These are phyloP conservation scores for Podospora comata DNA, from an alignment of 495 filamentous ascomycete species.

Conservation along the genomic window DNA sequence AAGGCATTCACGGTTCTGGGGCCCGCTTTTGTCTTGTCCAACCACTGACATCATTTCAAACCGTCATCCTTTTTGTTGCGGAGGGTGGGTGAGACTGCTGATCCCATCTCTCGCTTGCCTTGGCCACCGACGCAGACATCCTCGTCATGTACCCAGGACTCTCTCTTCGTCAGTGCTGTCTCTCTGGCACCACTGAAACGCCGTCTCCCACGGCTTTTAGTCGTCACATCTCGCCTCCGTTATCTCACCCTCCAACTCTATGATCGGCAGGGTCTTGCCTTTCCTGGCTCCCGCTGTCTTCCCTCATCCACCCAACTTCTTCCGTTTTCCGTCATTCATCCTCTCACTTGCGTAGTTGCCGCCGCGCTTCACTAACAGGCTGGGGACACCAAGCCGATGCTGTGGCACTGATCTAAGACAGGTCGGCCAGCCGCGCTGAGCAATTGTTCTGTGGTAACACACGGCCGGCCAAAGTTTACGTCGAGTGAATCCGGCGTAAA, in stretches of 20 bases:
- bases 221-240: slow-evolving; percentile 19
- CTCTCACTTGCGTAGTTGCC: background rate
- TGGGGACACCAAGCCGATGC: background rate
- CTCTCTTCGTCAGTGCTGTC: background rate
- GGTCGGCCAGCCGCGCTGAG: background rate
- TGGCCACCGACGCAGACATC: background rate
- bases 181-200: background rate
- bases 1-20: slow-evolving; percentile 10
- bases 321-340: slow-evolving; percentile 9
- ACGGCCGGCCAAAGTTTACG: background rate
- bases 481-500: background rate
- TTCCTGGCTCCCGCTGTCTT: slow-evolving; percentile 9
- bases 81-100: slow-evolving; percentile 12
- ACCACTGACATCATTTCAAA: slow-evolving; percentile 35
- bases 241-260: background rate
- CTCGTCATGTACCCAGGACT: background rate
- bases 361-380: background rate
- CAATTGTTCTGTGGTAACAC: background rate
- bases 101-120: slow-evolving; percentile 12
- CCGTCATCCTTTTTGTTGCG: slow-evolving; percentile 12
- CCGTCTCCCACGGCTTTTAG: background rate
- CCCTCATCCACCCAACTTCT: background rate
- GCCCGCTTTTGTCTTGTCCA: slow-evolving; percentile 11
- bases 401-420: background rate
- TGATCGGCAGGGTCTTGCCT: slow-evolving; percentile 43